phyloP scores from a whole-genome alignment of 768 basidiomycete genomes.

The Leccinum olivaceopallidum region DNA sequence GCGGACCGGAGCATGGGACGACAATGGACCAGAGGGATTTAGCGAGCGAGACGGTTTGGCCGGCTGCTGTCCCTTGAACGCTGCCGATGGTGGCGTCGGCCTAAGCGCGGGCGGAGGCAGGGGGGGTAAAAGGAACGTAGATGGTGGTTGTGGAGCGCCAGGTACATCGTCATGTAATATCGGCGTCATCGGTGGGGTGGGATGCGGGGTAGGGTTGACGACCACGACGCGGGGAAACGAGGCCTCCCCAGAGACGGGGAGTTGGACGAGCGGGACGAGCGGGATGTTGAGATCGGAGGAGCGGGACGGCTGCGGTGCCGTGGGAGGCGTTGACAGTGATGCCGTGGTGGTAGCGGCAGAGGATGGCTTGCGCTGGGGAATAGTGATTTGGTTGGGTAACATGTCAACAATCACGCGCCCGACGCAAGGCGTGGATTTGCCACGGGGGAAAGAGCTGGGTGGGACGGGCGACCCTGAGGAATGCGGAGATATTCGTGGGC shows the following conservation, averaged over 20 bases:
- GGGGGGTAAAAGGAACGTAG: conserved; percentile 31
- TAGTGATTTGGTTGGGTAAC: conserved; percentile 43
- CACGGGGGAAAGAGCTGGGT: conserved; percentile 13
- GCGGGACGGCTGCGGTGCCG: conserved; percentile 10
- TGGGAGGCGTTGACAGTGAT: conserved; percentile 8
- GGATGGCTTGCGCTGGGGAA: conserved; percentile 22
- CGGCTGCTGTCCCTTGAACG: conserved; percentile 13
- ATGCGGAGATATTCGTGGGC: conserved; percentile 27
- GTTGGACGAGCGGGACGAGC: conserved; percentile 29
- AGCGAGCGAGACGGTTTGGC: conserved; percentile 19
- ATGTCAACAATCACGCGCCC: conserved; percentile 61
- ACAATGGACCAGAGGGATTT: conserved; percentile 2
- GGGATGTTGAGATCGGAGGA: conserved; percentile 23
- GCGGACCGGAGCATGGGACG: conserved; percentile 11
- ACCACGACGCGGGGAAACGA: conserved; percentile 61
- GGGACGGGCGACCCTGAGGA: conserved; percentile 13
- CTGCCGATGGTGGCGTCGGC: conserved; percentile 1
- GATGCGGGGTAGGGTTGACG: conserved; percentile 76
- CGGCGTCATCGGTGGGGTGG: conserved; percentile 76
- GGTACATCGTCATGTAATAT: conserved; percentile 32
- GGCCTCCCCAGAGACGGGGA: conserved; percentile 26
- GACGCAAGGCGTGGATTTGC: conserved; percentile 31
- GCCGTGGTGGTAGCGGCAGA: conserved; percentile 1
- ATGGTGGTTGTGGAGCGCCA: conserved; percentile 26
- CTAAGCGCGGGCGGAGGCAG: conserved; percentile 28